phyloP scores from a whole-genome alignment of 495 filamentous ascomycete genomes.

The Aspergillus taichungensis region DNA sequence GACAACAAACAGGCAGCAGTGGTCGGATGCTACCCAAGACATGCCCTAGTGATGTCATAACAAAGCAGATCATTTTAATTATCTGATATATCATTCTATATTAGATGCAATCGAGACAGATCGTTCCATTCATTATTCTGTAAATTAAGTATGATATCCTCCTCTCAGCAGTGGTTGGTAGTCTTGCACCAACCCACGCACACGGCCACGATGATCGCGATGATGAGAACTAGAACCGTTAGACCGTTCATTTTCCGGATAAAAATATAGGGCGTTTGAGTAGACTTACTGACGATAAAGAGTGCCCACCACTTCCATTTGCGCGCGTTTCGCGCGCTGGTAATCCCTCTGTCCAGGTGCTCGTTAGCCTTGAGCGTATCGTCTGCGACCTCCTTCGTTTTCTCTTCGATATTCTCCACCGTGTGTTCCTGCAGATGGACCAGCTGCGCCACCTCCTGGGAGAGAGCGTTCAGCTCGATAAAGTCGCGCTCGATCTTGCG shows the following conservation, averaged over 20 bases:
- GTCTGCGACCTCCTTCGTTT: slow-evolving; percentile 55
- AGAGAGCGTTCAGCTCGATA: slow-evolving; percentile 64
- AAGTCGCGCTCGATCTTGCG: slow-evolving; percentile 72
- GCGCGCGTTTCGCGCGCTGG: slow-evolving; percentile 54
- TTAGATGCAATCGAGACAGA: no score
- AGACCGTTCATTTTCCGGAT: no score
- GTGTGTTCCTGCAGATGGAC: slow-evolving; percentile 63
- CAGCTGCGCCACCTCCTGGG: slow-evolving; percentile 65
- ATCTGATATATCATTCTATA: no score
- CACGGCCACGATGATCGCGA: slow-evolving; percentile 21
- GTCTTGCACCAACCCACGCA: slow-evolving; percentile 10
- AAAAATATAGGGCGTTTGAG: no score
- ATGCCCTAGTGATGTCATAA: no score
- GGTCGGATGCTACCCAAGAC: no score
- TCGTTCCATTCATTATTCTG: no score
- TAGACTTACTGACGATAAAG: slow-evolving; percentile 57
- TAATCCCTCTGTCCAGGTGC: slow-evolving; percentile 57
- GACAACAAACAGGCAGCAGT: no score
- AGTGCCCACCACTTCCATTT: slow-evolving; percentile 91
- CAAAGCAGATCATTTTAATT: no score
- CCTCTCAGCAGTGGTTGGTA: slow-evolving; percentile 3
- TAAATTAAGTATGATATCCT: no score
- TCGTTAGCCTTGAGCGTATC: slow-evolving; percentile 61
- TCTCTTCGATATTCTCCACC: slow-evolving; percentile 58
- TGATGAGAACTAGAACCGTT: slow-evolving; percentile 20